Percentiles rank a stretch among this genome's conserved stretches.
Evolutionary conservation across 306 rosid genomes (phyloP).

Genomic region (Prunus armeniaca): DNA sequence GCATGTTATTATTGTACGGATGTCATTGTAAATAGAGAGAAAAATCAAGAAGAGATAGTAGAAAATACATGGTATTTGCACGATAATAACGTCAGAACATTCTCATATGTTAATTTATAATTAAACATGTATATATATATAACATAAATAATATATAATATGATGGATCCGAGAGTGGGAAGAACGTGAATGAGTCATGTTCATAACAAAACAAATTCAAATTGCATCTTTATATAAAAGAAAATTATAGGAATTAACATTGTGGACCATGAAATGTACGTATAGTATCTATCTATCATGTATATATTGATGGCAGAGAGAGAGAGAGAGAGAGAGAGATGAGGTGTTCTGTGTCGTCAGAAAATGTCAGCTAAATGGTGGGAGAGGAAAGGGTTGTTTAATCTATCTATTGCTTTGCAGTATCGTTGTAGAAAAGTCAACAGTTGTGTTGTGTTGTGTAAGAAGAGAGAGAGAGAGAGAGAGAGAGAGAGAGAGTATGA

Average conservation of each 20-base stretch:
- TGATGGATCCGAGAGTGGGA: too few species aligned
- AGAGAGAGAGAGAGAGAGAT: not conserved
- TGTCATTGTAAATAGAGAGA: too few species aligned
- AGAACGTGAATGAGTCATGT: too few species aligned
- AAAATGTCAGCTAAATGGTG: not conserved
- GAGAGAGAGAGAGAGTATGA: not conserved
- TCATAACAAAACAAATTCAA: not conserved
- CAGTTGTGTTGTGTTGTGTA: not conserved
- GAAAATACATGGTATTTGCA: too few species aligned
- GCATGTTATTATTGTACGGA: too few species aligned
- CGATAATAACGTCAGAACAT: too few species aligned
- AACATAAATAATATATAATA: too few species aligned
- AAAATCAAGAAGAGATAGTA: fast-evolving
- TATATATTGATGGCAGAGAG: too few species aligned
- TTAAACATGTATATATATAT: too few species aligned
- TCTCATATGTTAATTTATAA: too few species aligned
- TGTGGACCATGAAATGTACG: not conserved
- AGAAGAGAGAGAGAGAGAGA: not conserved
- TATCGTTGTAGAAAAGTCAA: conserved; percentile 8
- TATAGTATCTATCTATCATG: too few species aligned
- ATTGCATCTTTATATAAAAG: not conserved
- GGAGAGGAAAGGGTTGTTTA: not conserved
- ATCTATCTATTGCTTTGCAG: not conserved
- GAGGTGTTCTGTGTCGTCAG: not conserved
- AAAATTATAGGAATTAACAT: not conserved